Evolutionary conservation across 2,329 filamentous ascomycete species (phyloP).

Genomic region (Whalleya microplaca): DNA sequence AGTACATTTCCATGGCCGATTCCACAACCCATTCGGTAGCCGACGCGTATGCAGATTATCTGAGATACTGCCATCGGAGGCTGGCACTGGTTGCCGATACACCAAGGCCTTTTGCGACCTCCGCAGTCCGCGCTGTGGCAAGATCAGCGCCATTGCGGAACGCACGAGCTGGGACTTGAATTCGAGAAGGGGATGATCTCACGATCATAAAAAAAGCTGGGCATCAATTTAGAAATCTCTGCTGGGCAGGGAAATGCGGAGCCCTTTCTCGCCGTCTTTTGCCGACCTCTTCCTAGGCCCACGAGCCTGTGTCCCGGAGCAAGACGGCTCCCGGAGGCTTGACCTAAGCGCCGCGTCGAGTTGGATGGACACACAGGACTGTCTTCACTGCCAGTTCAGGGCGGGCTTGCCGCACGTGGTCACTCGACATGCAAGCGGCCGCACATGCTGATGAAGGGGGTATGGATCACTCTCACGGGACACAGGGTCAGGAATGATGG

Average conservation of each 20-base stretch:
- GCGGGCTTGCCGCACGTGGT: slow-evolving; percentile 6
- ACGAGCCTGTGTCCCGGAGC: slow-evolving; percentile 15
- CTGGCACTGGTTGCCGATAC: slow-evolving; percentile 37
- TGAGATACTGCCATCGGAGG: slow-evolving; percentile 33
- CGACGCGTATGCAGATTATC: slow-evolving; percentile 28
- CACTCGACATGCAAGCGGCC: slow-evolving; percentile 11
- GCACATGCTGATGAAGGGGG: slow-evolving; percentile 18
- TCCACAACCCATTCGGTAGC: slow-evolving; percentile 30
- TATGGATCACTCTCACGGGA: slow-evolving; percentile 15
- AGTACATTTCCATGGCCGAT: slow-evolving; percentile 32
- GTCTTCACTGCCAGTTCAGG: slow-evolving; percentile 8
- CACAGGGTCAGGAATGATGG: slow-evolving; percentile 26
- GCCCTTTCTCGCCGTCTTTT: slow-evolving; percentile 36
- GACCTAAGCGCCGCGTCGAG: slow-evolving; percentile 37
- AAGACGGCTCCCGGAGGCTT: slow-evolving; percentile 21
- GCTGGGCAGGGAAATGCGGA: slow-evolving; percentile 35
- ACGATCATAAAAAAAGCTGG: slow-evolving; percentile 37
- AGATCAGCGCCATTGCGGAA: slow-evolving; percentile 32
- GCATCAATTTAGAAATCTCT: slow-evolving; percentile 33
- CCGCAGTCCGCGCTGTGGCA: slow-evolving; percentile 31
- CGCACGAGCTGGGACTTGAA: slow-evolving; percentile 31
- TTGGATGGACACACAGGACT: slow-evolving; percentile 15
- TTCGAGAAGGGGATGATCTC: slow-evolving; percentile 35
- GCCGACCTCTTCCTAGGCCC: slow-evolving; percentile 28
- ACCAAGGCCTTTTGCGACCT: slow-evolving; percentile 31